Conservation (phyloP, 768 basidiomycete genomes). For the Tulasnella sp. region DNA sequence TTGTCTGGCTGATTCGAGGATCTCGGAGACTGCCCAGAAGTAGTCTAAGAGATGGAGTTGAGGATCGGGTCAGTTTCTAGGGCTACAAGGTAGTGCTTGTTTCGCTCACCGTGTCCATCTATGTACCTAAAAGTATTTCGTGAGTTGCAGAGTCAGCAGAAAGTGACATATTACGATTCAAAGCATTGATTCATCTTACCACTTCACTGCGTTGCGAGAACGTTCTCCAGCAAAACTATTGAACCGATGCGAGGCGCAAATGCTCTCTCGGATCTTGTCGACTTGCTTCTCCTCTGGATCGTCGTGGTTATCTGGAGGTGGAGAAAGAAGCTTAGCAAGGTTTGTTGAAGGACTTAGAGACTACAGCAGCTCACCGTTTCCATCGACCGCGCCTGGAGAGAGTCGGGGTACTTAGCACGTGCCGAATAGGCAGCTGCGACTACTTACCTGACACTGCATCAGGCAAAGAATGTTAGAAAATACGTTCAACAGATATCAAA, state of each 20-base stretch:
- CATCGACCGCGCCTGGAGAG: background rate
- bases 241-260: constrained; percentile 81
- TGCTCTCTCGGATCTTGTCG: constrained; percentile 73
- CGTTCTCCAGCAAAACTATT: constrained; percentile 79
- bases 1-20: constrained; percentile 78
- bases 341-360: background rate
- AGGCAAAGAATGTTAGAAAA: background rate
- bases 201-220: constrained; percentile 75
- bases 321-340: background rate
- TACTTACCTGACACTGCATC: constrained; percentile 3
- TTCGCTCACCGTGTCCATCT: constrained; percentile 76
- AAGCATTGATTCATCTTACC: constrained; percentile 50
- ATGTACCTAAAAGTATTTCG: constrained; percentile 61
- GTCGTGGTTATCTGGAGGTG: constrained; percentile 60
- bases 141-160: constrained; percentile 1
- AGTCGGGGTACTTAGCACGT: background rate
- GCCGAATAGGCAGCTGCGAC: background rate
- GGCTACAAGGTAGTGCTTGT: constrained; percentile 43
- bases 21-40: constrained; percentile 91
- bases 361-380: background rate
- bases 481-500: background rate
- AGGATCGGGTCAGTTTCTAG: constrained; percentile 35
- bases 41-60: constrained; percentile 57
- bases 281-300: constrained; percentile 68
- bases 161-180: background rate